Base-by-base conservation (phyloP, 495 filamentous ascomycete genomes). In the Glarea lozoyensis region DNA sequence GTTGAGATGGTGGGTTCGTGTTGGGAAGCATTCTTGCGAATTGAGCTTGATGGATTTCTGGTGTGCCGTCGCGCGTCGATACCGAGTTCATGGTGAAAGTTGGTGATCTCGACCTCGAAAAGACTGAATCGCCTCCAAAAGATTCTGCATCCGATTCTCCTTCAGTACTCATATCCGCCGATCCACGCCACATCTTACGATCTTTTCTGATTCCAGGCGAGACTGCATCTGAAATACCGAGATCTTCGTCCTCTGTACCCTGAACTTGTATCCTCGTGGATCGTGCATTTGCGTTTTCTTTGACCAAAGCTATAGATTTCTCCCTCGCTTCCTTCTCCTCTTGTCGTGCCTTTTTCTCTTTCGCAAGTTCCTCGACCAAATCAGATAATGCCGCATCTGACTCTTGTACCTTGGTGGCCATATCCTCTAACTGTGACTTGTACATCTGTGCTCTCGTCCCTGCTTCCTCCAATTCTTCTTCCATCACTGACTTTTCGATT, bases 391-490 rank as follows among this genome's bases (percentile, higher is more conserved):
- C 73, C 0, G 65, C 59, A 0, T 79, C 78, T 49, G 78, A 74
- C n/a, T 64, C 68, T 11, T 32, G n/a, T 13, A 50, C 37, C 36
- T 34, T 16, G 5, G 15, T 2, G 1, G 84, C 77, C 78, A 90
- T 81, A 25, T 75, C 78, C 56, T 88, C 82, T 5, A 94, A 66
- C 60, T 94, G 86, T 40, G 69, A 66, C 60, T 82, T 84, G 18
- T 89, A 66, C 48, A 82, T 72, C 23, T 66, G 62, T 10, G 75
- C 68, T 0, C 84, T 67, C 9, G 81, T 81, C 34, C 81, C 70
- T n/a, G 81, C 75, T 54, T 87, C 85, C 41, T 85, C 82, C 2
- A 82, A 61, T 56, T 90, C 87, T 35, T 92, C 86, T 5, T 58
- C 56, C 55, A 78, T 73, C 10, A 79, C 80, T 19, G 70, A 72